These are phyloP conservation scores for Teratosphaeria epicoccoides DNA, from an alignment of 2,329 filamentous ascomycete genomes.

Conservation along the genomic window DNA sequence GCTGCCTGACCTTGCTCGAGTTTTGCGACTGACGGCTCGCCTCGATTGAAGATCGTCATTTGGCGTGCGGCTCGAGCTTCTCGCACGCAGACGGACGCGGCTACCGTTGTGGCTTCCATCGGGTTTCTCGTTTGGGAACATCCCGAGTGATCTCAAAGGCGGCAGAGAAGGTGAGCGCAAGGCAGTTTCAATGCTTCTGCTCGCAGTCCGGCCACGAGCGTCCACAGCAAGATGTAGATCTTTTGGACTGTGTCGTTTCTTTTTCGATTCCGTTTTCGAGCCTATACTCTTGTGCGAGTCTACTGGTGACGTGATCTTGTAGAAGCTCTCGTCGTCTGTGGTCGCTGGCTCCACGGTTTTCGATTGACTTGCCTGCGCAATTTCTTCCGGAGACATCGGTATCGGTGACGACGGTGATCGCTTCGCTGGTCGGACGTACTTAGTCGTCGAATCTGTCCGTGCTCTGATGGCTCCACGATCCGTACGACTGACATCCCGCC, in stretches of 20 bases:
- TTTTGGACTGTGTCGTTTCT: not conserved
- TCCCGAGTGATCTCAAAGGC: conserved; percentile 41
- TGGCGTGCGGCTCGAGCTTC: conserved; percentile 38
- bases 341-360: conserved; percentile 37
- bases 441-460: conserved; percentile 50
- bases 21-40: conserved; percentile 14
- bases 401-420: conserved; percentile 84
- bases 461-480: conserved; percentile 36
- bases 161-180: conserved; percentile 70
- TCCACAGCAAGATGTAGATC: not conserved
- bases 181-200: conserved; percentile 47
- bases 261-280: not conserved
- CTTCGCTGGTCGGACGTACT: conserved; percentile 66
- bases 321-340: conserved; percentile 39
- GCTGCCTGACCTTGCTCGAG: conserved; percentile 16
- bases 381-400: conserved; percentile 86
- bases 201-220: conserved; percentile 51
- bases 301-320: conserved; percentile 32
- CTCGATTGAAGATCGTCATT: conserved; percentile 25
- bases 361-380: conserved; percentile 35
- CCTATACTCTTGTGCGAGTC: conserved; percentile 14
- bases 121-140: conserved; percentile 48
- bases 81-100: conserved; percentile 38
- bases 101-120: conserved; percentile 41
- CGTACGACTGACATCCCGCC: conserved; percentile 28